Evolutionary conservation across 164 flowering plant genomes (phyloP).

Genomic region (Litsea cubeba): DNA sequence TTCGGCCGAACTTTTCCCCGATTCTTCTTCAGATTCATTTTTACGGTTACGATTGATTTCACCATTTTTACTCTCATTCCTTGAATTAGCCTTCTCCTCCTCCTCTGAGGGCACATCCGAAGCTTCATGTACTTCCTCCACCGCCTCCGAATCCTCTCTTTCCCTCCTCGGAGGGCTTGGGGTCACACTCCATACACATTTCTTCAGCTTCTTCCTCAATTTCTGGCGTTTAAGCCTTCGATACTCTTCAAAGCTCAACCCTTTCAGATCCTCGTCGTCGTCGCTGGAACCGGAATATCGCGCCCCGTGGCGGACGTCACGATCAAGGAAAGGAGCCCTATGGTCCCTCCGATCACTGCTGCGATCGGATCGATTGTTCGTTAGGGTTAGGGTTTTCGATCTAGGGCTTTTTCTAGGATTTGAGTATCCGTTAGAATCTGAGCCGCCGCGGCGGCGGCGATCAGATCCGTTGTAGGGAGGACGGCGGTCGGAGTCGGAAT

Average conservation of each 20-base stretch:
- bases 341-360: conserved; percentile 6
- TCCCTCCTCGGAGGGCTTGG: conserved; percentile 83
- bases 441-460: conserved; percentile 12
- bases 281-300: conserved; percentile 43
- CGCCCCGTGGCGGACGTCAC: conserved; percentile 35
- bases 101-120: conserved; percentile 10
- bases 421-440: conserved; percentile 17
- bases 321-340: conserved; percentile 31
- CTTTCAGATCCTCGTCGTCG: conserved; percentile 86
- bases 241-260: conserved; percentile 62
- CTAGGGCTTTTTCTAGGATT: conserved; percentile 30
- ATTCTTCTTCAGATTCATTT: conserved; percentile 16
- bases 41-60: not conserved
- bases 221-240: conserved; percentile 82
- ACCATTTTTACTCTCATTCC: conserved; percentile 2
- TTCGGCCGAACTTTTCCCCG: conserved; percentile 17
- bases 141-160: conserved; percentile 10
- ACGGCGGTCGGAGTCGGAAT: not conserved
- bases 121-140: conserved; percentile 28
- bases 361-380: not conserved
- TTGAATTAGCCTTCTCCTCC: conserved; percentile 15
- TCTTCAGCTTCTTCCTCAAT: conserved; percentile 53
- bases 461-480: conserved; percentile 2
- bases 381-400: conserved; percentile 11
- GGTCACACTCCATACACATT: conserved; percentile 66